Conservation (phyloP, 2,329 filamentous ascomycete species). For the Immersiporthe knoxdaviesiana region DNA sequence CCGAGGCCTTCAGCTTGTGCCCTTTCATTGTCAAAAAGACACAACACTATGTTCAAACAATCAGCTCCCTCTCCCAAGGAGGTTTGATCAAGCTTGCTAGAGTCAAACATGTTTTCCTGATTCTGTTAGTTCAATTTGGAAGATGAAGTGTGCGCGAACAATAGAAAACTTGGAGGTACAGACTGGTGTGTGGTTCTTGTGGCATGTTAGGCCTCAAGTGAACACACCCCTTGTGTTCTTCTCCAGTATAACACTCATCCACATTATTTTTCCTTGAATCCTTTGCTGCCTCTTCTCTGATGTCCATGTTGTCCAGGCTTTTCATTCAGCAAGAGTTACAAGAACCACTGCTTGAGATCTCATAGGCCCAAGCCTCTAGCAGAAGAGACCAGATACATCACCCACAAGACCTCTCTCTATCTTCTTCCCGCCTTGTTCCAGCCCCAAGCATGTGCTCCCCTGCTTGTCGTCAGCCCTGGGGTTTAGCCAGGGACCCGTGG, state of each 20-base stretch:
- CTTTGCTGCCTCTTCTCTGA: neutral
- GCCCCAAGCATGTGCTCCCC: neutral
- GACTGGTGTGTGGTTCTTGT: no score
- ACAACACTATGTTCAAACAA: neutral
- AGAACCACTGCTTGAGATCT: neutral
- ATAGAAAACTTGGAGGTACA: no score
- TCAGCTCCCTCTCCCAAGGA: neutral
- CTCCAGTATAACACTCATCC: neutral
- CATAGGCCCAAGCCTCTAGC: neutral
- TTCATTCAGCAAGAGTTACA: neutral
- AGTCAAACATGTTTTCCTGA: neutral
- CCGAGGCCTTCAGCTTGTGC: neutral
- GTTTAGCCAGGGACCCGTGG: slow-evolving; percentile 11
- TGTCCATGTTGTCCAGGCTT: neutral
- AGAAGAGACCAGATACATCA: neutral
- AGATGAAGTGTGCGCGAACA: no score
- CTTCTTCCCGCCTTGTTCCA: neutral
- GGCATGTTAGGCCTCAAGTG: no score
- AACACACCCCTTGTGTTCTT: no score
- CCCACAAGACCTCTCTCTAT: neutral
- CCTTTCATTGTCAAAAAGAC: neutral
- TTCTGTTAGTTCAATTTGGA: no score
- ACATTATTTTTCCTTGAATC: no score
- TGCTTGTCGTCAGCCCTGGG: slow-evolving; percentile 8
- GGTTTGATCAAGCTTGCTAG: neutral